Base-by-base conservation (phyloP, 1,139 yeast species). In the Geotrichum australiense region DNA sequence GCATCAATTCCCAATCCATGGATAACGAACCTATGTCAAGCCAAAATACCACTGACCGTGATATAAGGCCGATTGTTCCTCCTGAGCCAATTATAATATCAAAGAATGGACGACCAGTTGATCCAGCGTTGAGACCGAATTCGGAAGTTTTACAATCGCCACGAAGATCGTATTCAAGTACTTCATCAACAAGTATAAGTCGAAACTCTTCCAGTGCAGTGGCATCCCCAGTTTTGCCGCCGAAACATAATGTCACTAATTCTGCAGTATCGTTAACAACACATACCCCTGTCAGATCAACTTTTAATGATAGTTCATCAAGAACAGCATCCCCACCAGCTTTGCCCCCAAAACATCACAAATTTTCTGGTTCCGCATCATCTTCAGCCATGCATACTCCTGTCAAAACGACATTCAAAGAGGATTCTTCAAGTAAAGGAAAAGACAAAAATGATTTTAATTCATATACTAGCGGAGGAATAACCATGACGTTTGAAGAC, bases 401-500 rank as follows among this genome's bases (percentile, higher is more conserved):
- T 15, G 7, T 12, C 15, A 24, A 4, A n/a, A 10, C 27, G 6
- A 8, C 35, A 10, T 18, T 20, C 11, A 19, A 10, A 3, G 23
- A 21, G 20, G 14, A n/a, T 12, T 5, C 14, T 18, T 7, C 27
- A 4, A 4, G 4, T 16, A 16, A 30, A 19, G 19, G 28, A 18
- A 15, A 29, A 27, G 24, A 14, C n/a, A 25, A 12, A n/a, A 16
- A 21, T 1, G n/a, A 23, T 31, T 29, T 19, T 30, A 12, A 37
- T n/a, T n/a, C 41, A 6, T 27, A 15, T 6, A 16, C 35, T 10
- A 27, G 16, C 3, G 41, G 15, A 5, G 41, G 35, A 14, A 35
- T 37, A 5, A 27, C 41, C 7, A 37, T 37, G 41, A 37, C 36
- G 7, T 37, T 37, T 37, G 41, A 37, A n/a, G 35, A 37, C 18